Base-by-base conservation (phyloP, 768 basidiomycete species). In the Suillus subaureus region DNA sequence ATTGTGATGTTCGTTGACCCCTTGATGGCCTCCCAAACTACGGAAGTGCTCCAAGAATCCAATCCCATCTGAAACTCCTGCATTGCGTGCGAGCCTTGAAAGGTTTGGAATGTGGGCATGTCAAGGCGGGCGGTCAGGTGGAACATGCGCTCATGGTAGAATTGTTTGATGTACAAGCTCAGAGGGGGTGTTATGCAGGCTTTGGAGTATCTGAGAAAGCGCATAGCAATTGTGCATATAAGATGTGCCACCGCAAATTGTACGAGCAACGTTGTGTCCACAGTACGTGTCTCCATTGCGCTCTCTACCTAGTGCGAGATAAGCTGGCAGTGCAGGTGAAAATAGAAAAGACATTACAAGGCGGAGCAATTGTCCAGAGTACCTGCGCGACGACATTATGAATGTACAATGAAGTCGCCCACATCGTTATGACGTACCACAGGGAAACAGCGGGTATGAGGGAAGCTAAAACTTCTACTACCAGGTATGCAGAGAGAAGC, bases 111-210 rank as follows among this genome's bases (percentile, higher is more conserved):
- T 0, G 92, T 90, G 1, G 91, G 90, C 1, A 93, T 79, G 73
- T 93, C 92, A 33, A 94, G 82, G 7, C 91, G 84, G 16, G 84
- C 86, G 72, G 89, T 83, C 11, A 89, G 86, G 35, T 79, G 78
- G 73, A 91, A 92, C 56, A 85, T 84, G 68, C 87, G 88, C 12
- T 83, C 74, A 4, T 87, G 80, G 72, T 89, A 92, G 72, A 84
- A 83, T 64, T 79, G 82, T 68, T 86, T 87, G 72, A 91, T 88
- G 40, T 84, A 80, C 40, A 73, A 74, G 66, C 87, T 86, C 62
- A 92, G 82, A 1, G 86, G 89, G 21, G 74, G 66, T 23, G 81
- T 70, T 49, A 88, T 70, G 57, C 70, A 79, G 56, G 66, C 70
- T 66, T 77, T 80, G 52, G 71, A 71, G 67, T 84, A 78, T 35